Conservation (phyloP, 2,329 filamentous ascomycete genomes). For the Neopestalotiopsis clavispora region DNA sequence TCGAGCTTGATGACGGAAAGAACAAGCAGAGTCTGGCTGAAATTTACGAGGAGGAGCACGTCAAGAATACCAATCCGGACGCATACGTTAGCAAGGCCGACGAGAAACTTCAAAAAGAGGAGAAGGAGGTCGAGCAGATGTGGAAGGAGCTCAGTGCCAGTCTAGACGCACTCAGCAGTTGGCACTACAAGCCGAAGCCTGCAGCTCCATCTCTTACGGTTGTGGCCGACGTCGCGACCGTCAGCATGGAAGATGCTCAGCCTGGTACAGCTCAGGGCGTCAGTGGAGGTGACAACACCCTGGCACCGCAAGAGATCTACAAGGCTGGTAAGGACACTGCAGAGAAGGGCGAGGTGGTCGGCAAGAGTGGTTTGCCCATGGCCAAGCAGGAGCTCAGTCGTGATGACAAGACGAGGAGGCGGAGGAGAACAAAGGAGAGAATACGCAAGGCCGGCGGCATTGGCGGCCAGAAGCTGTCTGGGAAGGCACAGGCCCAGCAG, state of each 20-base stretch:
- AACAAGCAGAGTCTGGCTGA: slow-evolving; percentile 87
- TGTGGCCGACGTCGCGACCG: slow-evolving; percentile 87
- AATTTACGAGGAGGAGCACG: slow-evolving; percentile 91
- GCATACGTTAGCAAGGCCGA: slow-evolving; percentile 81
- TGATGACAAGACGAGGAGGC: slow-evolving; percentile 79
- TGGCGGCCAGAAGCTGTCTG: slow-evolving; percentile 56
- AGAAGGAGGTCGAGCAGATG: slow-evolving; percentile 79
- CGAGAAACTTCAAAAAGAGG: slow-evolving; percentile 81
- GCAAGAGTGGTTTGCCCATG: slow-evolving; percentile 78
- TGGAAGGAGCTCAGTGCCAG: slow-evolving; percentile 83
- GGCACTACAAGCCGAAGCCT: slow-evolving; percentile 93
- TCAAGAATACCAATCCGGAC: slow-evolving; percentile 76
- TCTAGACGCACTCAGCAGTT: slow-evolving; percentile 88
- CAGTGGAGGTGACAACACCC: slow-evolving; percentile 69
- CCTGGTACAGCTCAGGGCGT: slow-evolving; percentile 81
- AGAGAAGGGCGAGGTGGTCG: slow-evolving; percentile 72
- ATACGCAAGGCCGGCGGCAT: slow-evolving; percentile 69
- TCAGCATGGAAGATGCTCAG: slow-evolving; percentile 94
- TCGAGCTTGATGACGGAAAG: slow-evolving; percentile 87
- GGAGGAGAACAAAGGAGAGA: slow-evolving; percentile 85
- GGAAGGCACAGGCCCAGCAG: slow-evolving; percentile 61
- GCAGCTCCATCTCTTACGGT: slow-evolving; percentile 82
- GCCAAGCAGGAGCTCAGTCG: slow-evolving; percentile 85
- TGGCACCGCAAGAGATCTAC: slow-evolving; percentile 96
- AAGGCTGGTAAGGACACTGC: slow-evolving; percentile 71